Base-by-base conservation (phyloP, 192 early-diverging fungal species). In the Chytriomyces sp. region DNA sequence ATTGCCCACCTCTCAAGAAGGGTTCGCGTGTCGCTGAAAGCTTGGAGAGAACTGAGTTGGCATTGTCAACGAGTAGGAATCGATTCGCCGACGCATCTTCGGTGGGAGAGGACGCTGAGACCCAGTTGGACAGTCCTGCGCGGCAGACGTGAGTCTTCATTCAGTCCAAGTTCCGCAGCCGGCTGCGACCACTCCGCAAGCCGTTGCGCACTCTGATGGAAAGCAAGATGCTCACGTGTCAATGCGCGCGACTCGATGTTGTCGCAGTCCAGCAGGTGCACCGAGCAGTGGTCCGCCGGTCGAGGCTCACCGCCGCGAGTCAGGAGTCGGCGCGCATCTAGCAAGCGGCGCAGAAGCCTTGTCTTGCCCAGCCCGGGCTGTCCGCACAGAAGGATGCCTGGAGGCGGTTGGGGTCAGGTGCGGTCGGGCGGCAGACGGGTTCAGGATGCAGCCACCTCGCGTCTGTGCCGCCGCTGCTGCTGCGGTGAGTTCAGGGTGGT, bases 21-120 rank as follows among this genome's bases (percentile, higher is more conserved):
- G 28, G 30, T 14, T 8, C 12, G 62, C 49, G 8, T 41, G n/a
- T 14, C 22, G 28, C 22, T 17, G n/a, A n/a, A n/a, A n/a, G n/a
- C 34, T 8, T 64, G 8, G 39, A n/a, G 5, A 64, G 62, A n/a
- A 64, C 7, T 14, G 37, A 17, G 52, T 68, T 39, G 6, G 65
- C 65, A 34, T 68, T 68, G 39, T 68, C 65, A 26, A 68, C 5
- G 5, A 68, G 44, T 28, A 68, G 55, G 6, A 55, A 7, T 17
- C 52, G 65, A 14, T 55, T 34, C 33, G 17, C 26, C 56, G 2
- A 28, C 31, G 56, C 56, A 58, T 25, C 56, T n/a, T 14, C 10
- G 44, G n/a, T n/a, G n/a, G n/a, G n/a, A n/a, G n/a, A n/a, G n/a
- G n/a, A n/a, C n/a, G n/a, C n/a, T n/a, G n/a, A n/a, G n/a, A 49